Conservation (phyloP, 2,329 filamentous ascomycete species). For the Trichophyton simii region DNA sequence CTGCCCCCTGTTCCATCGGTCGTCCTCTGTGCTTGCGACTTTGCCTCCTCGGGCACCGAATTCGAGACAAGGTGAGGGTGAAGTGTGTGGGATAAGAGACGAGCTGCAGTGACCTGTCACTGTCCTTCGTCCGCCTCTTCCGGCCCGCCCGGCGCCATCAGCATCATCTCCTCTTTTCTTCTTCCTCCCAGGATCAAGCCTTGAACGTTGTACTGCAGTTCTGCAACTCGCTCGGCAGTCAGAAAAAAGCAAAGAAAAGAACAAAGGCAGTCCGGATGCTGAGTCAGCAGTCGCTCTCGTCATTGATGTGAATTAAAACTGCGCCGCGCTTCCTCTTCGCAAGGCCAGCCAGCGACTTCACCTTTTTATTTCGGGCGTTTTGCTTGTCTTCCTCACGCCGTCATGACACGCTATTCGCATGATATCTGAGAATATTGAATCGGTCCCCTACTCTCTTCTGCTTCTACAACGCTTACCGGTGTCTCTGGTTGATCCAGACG, state of each 20-base stretch:
- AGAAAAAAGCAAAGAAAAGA: slow-evolving; percentile 2
- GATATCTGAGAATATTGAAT: background rate
- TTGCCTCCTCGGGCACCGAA: background rate
- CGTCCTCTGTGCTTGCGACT: background rate
- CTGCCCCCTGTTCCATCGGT: background rate
- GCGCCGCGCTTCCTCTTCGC: background rate
- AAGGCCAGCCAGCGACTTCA: background rate
- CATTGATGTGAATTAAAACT: background rate
- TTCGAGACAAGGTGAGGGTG: background rate
- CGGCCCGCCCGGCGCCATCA: too few species aligned
- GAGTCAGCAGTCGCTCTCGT: background rate
- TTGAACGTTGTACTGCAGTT: background rate
- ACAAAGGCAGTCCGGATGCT: background rate
- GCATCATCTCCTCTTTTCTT: too few species aligned
- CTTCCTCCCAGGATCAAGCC: background rate
- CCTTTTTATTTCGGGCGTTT: background rate
- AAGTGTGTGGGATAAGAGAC: background rate
- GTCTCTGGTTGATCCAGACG: background rate
- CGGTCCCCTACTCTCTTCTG: background rate
- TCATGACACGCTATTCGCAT: background rate
- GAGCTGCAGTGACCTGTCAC: background rate
- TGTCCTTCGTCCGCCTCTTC: background rate
- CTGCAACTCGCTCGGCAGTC: background rate
- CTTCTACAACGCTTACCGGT: background rate
- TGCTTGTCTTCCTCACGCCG: background rate